Base-by-base conservation (phyloP, 139 green algal species). In the Chlorella sorokiniana region DNA sequence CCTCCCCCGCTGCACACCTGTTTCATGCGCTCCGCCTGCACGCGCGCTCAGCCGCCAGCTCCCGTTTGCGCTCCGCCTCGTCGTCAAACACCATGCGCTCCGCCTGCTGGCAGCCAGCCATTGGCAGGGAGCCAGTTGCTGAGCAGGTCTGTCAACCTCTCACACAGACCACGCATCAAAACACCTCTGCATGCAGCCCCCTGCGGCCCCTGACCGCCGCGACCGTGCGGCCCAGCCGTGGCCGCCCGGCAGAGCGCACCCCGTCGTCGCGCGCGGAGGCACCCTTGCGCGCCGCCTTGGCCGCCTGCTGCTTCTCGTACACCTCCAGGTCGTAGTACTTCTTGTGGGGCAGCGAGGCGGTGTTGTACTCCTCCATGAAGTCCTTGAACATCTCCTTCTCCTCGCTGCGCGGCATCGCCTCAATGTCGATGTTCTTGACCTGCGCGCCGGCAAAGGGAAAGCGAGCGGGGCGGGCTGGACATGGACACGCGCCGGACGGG, bases 371-470 rank as follows among this genome's bases (percentile, higher is more conserved):
- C 64, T 88, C 84, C 79, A 88, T 88, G 54, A 62, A 88, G 45
- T 79, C 79, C 31, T 59, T 72, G 68, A 95, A 96, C 78, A 97
- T 83, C 84, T 96, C 90, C 68, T 91, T 90, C 88, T 97, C 94
- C 41, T 97, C 94, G 44, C 67, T 80, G 83, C 88, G 81, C 4
- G 85, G 69, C 64, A 97, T 69, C 35, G 83, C 69, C 84, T 98
- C 94, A 1, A 95, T 64, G 75, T 98, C 89, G 4, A 90, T 70
- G 56, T 90, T 90, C 82, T 96, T 93, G 29, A 93, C 91, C 51
- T 88, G 64, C 64, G 33, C 11, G 4, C n/a, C n/a, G n/a, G n/a
- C n/a, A n/a, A n/a, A n/a, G n/a, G n/a, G n/a, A 23, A 44, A 29
- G 31, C 10, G 31, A 3, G 31, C 29, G 31, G 5, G 64, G 35